Evolutionary conservation across 345 rosid genomes (phyloP).

Genomic region (Lumnitzera littorea): DNA sequence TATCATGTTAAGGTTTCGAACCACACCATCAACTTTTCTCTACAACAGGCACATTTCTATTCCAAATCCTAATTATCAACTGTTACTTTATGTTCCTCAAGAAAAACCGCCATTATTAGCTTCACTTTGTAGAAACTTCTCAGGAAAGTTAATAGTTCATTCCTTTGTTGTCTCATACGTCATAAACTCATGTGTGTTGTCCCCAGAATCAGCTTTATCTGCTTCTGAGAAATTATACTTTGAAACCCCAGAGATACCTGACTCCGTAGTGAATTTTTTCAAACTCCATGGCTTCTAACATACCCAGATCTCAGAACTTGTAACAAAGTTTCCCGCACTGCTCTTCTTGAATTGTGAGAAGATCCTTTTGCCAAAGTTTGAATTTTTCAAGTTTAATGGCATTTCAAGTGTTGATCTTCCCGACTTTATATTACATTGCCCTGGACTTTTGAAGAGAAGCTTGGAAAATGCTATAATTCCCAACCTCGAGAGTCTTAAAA

Average conservation of each 20-base stretch:
- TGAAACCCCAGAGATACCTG: conserved; percentile 12
- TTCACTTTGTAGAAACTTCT: no score
- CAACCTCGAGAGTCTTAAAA: conserved; percentile 9
- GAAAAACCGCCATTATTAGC: no score
- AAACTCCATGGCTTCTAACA: conserved; percentile 18
- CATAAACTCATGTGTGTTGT: conserved; percentile 23
- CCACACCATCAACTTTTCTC: no score
- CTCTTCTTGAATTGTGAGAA: conserved; percentile 11
- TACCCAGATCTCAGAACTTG: conserved; percentile 13
- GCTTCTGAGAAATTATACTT: conserved; percentile 11
- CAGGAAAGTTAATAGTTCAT: not conserved
- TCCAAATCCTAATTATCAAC: no score
- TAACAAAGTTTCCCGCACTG: conserved; percentile 5
- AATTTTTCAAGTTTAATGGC: conserved; percentile 27
- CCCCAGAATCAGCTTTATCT: conserved; percentile 17
- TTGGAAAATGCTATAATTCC: conserved; percentile 24
- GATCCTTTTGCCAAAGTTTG: conserved; percentile 28
- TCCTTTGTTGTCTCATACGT: conserved; percentile 33
- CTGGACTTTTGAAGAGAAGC: conserved; percentile 9
- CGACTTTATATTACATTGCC: not conserved
- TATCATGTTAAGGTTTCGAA: no score
- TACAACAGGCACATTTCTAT: no score
- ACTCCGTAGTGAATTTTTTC: conserved; percentile 12
- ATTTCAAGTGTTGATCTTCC: conserved; percentile 14
- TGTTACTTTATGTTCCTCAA: no score